Percentiles rank a stretch among this genome's conserved stretches.
Conservation (phyloP, 768 basidiomycete genomes). For the Ramaria sp. region DNA sequence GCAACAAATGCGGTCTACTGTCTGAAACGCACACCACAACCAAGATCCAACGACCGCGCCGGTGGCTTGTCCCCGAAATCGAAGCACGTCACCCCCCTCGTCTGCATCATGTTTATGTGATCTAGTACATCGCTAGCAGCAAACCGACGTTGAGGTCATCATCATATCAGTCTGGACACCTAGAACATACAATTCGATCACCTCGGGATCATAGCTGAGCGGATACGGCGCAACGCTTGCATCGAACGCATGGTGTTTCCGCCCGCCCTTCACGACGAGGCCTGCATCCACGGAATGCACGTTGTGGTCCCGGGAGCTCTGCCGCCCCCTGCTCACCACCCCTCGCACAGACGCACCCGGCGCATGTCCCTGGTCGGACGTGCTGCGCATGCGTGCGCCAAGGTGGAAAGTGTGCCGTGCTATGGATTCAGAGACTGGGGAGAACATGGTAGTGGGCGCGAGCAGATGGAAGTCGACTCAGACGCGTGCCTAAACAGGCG, state of each 20-base stretch:
- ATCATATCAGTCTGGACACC: neutral
- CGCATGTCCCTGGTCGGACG: neutral
- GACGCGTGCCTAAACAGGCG: too few species aligned
- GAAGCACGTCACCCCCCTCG: constrained; percentile 49
- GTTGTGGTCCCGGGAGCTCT: neutral
- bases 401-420: neutral
- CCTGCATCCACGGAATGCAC: constrained; percentile 26
- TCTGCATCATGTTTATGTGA: constrained; percentile 29
- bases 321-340: neutral
- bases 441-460: neutral
- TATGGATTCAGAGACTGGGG: neutral
- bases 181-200: constrained; percentile 54
- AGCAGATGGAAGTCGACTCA: too few species aligned
- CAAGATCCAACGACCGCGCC: constrained; percentile 50
- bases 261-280: constrained; percentile 50
- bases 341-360: neutral
- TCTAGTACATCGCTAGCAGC: constrained; percentile 15
- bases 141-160: neutral
- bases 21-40: constrained; percentile 53
- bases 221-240: constrained; percentile 76
- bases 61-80: constrained; percentile 43
- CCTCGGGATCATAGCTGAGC: constrained; percentile 53
- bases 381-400: neutral
- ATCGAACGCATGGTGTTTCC: constrained; percentile 56
- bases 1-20: constrained; percentile 1